Evolutionary conservation across 2,329 filamentous ascomycete genomes (phyloP).

Genomic region (Alternaria alternata): DNA sequence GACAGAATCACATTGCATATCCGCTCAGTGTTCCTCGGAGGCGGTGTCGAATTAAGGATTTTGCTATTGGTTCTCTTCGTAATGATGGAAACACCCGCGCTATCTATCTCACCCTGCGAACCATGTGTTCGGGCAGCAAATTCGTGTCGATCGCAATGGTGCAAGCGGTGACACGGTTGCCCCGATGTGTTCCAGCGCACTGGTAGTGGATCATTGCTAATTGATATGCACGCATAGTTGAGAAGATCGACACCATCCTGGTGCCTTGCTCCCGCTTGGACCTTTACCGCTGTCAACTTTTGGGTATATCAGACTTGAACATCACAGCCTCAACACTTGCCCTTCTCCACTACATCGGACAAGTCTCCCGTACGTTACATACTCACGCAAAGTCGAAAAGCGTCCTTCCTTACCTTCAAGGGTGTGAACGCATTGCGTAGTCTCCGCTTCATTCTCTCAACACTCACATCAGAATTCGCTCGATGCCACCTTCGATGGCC

Average conservation of each 20-base stretch:
- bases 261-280: not conserved
- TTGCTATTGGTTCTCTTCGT: slow-evolving; percentile 12
- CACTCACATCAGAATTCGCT: not conserved
- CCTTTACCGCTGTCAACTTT: not conserved
- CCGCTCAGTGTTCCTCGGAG: slow-evolving; percentile 6
- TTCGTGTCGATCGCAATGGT: not conserved
- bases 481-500: slow-evolving; percentile 13
- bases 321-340: not conserved
- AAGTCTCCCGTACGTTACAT: not conserved
- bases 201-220: slow-evolving; percentile 12
- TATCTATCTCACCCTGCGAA: not conserved
- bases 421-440: not conserved
- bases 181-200: not conserved
- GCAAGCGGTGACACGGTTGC: slow-evolving; percentile 7
- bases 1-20: slow-evolving; percentile 2
- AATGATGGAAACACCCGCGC: not conserved
- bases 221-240: not conserved
- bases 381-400: not conserved
- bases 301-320: not conserved
- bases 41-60: slow-evolving; percentile 20
- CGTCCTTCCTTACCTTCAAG: not conserved
- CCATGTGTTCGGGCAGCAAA: slow-evolving; percentile 8
- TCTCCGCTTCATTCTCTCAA: not conserved
- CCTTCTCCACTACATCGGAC: not conserved
- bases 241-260: not conserved